phyloP scores from a whole-genome alignment of 2,329 filamentous ascomycete species.

The Clathrospora elynae region DNA sequence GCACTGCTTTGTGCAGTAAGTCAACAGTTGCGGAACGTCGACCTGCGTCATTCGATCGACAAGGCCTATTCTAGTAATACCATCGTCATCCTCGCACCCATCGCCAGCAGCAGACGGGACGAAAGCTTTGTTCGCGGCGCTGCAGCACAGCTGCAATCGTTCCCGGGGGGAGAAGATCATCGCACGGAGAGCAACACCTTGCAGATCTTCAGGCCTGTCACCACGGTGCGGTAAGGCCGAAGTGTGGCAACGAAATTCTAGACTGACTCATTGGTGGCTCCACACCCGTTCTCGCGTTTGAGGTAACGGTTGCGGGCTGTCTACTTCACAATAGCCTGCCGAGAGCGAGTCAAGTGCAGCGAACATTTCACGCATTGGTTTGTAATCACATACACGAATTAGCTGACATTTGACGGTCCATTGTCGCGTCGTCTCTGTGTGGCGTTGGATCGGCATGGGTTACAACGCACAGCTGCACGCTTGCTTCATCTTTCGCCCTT shows the following conservation, averaged over 20 bases:
- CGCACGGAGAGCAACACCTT: constrained; percentile 7
- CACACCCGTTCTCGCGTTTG: constrained; percentile 11
- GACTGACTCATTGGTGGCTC: constrained; percentile 17
- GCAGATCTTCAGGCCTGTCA: constrained; percentile 18
- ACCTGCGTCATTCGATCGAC: constrained; percentile 2
- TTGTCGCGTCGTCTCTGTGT: constrained; percentile 16
- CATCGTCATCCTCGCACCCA: constrained; percentile 9
- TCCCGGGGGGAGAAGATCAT: constrained; percentile 19
- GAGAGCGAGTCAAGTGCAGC: constrained; percentile 17
- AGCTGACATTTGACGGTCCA: constrained; percentile 16
- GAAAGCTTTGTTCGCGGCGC: constrained; percentile 3
- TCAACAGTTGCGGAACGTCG: neutral
- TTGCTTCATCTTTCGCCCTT: constrained; percentile 15
- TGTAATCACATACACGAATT: constrained; percentile 18
- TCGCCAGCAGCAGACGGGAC: constrained; percentile 12
- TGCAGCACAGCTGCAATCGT: too few relatives aligned
- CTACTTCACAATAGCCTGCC: constrained; percentile 17
- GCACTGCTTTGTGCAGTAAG: neutral
- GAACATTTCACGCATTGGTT: constrained; percentile 11
- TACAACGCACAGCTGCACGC: constrained; percentile 14
- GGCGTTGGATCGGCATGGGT: constrained; percentile 27
- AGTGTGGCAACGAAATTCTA: constrained; percentile 26
- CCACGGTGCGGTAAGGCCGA: constrained; percentile 32
- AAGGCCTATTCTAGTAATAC: constrained; percentile 9
- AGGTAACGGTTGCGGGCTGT: constrained; percentile 21